Conservation (phyloP, 176 grass and related monocot species). For the Triticum aestivum region DNA sequence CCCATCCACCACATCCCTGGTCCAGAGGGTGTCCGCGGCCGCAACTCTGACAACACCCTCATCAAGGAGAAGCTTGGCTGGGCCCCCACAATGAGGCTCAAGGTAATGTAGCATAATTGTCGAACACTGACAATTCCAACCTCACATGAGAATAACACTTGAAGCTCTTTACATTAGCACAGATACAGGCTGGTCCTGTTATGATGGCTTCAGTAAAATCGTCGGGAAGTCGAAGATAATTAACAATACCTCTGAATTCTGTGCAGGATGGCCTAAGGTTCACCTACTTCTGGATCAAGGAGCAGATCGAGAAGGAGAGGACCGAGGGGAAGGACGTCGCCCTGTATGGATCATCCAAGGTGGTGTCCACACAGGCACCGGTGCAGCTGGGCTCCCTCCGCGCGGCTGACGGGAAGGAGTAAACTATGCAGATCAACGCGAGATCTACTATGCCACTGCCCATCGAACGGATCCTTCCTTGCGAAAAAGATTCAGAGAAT, state of each 20-base stretch:
- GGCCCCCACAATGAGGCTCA: conserved; percentile 68
- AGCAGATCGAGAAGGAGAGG: conserved; percentile 85
- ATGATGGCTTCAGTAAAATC: neutral
- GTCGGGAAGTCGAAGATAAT: neutral
- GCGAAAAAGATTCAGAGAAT: conserved; percentile 30
- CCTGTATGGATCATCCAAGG: conserved; percentile 72
- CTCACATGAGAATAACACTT: neutral
- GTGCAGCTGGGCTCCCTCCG: conserved; percentile 91
- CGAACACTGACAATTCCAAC: neutral
- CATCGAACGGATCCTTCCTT: neutral
- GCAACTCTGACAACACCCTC: conserved; percentile 63
- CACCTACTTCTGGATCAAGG: conserved; percentile 97
- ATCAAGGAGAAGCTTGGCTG: conserved; percentile 72
- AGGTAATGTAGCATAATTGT: conserved; percentile 24
- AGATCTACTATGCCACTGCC: neutral
- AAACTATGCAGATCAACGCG: neutral
- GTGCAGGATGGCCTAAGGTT: conserved; percentile 77
- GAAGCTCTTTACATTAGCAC: neutral
- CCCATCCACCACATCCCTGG: conserved; percentile 63
- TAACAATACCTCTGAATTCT: neutral
- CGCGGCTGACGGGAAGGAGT: conserved; percentile 87
- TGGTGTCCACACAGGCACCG: conserved; percentile 59
- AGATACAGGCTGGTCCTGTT: neutral
- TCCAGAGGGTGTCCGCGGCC: conserved; percentile 54
- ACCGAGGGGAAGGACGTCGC: conserved; percentile 42